Percentiles rank a stretch among this genome's conserved stretches.
phyloP scores from a whole-genome alignment of 1,284 basidiomycete genomes.

The Malassezia yamatoensis region DNA sequence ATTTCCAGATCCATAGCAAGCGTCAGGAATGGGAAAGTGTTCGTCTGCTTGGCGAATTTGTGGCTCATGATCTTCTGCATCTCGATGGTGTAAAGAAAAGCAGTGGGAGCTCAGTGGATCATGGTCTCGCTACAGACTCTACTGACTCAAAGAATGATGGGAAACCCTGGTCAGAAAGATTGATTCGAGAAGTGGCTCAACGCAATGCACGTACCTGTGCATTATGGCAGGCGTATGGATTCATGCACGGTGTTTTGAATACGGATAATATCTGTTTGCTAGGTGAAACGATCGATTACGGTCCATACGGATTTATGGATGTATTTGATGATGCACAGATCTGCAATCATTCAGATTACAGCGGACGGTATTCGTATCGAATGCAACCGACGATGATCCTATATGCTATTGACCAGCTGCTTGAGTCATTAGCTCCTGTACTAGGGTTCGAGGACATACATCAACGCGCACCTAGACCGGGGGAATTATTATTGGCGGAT shows the following conservation, averaged over 20 bases:
- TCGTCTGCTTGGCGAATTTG: slow-evolving; percentile 54
- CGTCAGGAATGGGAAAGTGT: slow-evolving; percentile 53
- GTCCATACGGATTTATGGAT: slow-evolving; percentile 82
- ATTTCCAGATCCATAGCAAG: slow-evolving; percentile 72
- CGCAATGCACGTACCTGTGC: slow-evolving; percentile 84
- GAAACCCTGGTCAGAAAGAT: slow-evolving; percentile 22
- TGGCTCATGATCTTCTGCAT: slow-evolving; percentile 59
- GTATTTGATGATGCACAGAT: slow-evolving; percentile 63
- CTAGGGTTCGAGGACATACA: slow-evolving; percentile 30
- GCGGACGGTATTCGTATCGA: slow-evolving; percentile 73
- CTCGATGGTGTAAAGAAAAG: slow-evolving; percentile 28
- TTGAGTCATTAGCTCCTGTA: slow-evolving; percentile 21
- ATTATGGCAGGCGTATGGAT: slow-evolving; percentile 63
- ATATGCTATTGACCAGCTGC: slow-evolving; percentile 23
- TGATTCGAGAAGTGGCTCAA: slow-evolving; percentile 53
- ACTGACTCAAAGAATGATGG: neutral
- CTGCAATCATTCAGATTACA: slow-evolving; percentile 83
- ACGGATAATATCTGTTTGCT: slow-evolving; percentile 70
- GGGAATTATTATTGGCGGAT: slow-evolving; percentile 22
- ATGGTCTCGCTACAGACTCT: neutral
- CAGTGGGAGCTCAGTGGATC: neutral
- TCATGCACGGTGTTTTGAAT: slow-evolving; percentile 65
- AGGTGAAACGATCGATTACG: slow-evolving; percentile 73
- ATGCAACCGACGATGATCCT: slow-evolving; percentile 51
- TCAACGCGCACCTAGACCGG: slow-evolving; percentile 43